Conservation (phyloP, 2,329 filamentous ascomycete species). For the Fulvia fulva region DNA sequence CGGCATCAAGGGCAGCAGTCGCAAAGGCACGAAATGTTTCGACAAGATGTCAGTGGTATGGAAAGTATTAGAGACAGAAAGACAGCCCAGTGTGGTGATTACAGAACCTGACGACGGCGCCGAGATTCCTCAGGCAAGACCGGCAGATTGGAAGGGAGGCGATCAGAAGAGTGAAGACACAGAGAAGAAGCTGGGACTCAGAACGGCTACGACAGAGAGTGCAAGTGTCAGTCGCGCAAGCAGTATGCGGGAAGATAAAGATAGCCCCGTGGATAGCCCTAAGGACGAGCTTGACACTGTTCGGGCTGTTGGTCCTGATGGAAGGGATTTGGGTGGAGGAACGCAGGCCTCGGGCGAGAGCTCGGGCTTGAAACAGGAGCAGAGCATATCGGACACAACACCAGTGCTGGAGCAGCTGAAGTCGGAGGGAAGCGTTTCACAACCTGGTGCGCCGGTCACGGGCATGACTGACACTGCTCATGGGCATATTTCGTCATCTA, state of each 20-base stretch:
- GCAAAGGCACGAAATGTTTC: constrained; percentile 76
- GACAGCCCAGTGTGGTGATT: constrained; percentile 46
- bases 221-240: constrained; percentile 68
- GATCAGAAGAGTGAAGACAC: constrained; percentile 29
- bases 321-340: constrained; percentile 5
- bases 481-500: constrained; percentile 31
- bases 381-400: neutral
- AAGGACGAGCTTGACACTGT: constrained; percentile 26
- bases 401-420: constrained; percentile 9
- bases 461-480: constrained; percentile 23
- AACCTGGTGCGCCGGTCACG: constrained; percentile 23
- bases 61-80: constrained; percentile 47
- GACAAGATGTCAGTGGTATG: constrained; percentile 84
- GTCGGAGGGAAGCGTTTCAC: constrained; percentile 24
- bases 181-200: constrained; percentile 64
- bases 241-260: constrained; percentile 48
- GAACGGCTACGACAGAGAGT: constrained; percentile 62
- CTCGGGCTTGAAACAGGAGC: constrained; percentile 8
- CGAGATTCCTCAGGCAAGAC: constrained; percentile 63
- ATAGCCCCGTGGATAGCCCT: constrained; percentile 24
- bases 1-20: constrained; percentile 83
- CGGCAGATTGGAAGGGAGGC: constrained; percentile 73
- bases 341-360: neutral
- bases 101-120: constrained; percentile 63
- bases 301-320: constrained; percentile 18